phyloP scores from a whole-genome alignment of 164 flowering plant genomes.

The Akebia trifoliata region DNA sequence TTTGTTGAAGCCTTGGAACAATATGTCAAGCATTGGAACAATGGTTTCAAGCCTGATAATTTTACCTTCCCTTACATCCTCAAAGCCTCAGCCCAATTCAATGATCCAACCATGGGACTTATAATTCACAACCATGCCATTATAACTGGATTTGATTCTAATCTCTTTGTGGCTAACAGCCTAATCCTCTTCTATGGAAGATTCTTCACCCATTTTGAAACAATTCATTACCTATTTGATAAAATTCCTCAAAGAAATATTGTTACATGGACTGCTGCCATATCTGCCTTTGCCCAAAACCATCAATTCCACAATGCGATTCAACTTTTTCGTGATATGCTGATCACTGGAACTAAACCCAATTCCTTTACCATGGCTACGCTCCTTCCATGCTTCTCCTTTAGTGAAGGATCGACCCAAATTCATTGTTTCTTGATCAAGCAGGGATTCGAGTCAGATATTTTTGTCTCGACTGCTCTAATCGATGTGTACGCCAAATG shows the following conservation, averaged over 20 bases:
- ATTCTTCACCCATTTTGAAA: neutral
- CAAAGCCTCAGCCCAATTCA: slow-evolving; percentile 14
- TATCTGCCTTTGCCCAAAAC: slow-evolving; percentile 5
- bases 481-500: slow-evolving; percentile 14
- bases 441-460: slow-evolving; percentile 13
- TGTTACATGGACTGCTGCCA: slow-evolving; percentile 15
- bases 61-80: slow-evolving; percentile 17
- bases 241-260: slow-evolving; percentile 12
- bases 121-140: slow-evolving; percentile 11
- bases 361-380: slow-evolving; percentile 17
- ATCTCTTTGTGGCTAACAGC: slow-evolving; percentile 11
- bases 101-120: slow-evolving; percentile 4
- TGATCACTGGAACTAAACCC: neutral
- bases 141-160: slow-evolving; percentile 10
- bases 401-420: neutral
- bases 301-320: neutral
- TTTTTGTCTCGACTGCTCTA: slow-evolving; percentile 13
- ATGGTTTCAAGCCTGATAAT: slow-evolving; percentile 14
- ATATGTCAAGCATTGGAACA: slow-evolving; percentile 7
- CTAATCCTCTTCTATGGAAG: slow-evolving; percentile 12
- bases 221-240: slow-evolving; percentile 8
- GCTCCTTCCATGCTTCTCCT: slow-evolving; percentile 9
- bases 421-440: slow-evolving; percentile 15
- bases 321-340: slow-evolving; percentile 10
- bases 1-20: slow-evolving; percentile 10